Evolutionary conservation across 1,139 yeast genomes (phyloP).

Genomic region (Debaryomycetaceae sp.): DNA sequence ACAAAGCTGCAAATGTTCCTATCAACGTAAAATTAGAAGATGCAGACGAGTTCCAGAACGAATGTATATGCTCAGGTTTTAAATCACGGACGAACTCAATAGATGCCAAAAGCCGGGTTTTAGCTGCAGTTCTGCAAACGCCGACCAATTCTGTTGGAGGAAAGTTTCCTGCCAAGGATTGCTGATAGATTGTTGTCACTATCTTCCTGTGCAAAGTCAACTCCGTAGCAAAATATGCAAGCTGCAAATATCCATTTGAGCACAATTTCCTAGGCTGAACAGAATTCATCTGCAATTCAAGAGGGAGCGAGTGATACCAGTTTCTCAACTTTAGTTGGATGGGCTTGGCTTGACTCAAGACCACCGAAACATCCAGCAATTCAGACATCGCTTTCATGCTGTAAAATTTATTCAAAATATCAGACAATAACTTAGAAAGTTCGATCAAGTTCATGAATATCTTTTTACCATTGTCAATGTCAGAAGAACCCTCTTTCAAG

Average conservation of each 20-base stretch:
- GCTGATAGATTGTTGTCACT: conserved; percentile 53
- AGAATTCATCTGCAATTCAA: conserved; percentile 61
- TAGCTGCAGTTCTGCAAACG: conserved; percentile 84
- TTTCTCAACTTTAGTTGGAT: conserved; percentile 71
- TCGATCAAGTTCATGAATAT: conserved; percentile 70
- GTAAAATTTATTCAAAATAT: conserved; percentile 66
- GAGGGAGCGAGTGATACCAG: conserved; percentile 83
- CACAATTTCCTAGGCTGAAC: conserved; percentile 60
- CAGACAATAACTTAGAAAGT: conserved; percentile 66
- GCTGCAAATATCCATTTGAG: conserved; percentile 71
- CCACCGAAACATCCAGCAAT: conserved; percentile 57
- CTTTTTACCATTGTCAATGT: conserved; percentile 68
- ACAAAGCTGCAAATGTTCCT: conserved; percentile 81
- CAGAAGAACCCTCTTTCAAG: conserved; percentile 59
- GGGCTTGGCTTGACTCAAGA: conserved; percentile 77
- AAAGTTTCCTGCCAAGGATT: conserved; percentile 32
- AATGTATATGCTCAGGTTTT: conserved; percentile 76
- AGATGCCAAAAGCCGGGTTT: conserved; percentile 74
- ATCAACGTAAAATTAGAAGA: conserved; percentile 74
- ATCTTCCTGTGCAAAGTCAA: conserved; percentile 80
- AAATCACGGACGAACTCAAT: conserved; percentile 74
- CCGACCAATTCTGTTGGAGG: conserved; percentile 57
- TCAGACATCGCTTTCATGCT: conserved; percentile 63
- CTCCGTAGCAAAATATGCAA: conserved; percentile 86
- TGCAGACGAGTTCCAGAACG: conserved; percentile 86